Evolutionary conservation across 345 rosid species (phyloP), one percentile per base, ranked within the genome.

Genomic region (thale cress (Arabidopsis thaliana)): DNA sequence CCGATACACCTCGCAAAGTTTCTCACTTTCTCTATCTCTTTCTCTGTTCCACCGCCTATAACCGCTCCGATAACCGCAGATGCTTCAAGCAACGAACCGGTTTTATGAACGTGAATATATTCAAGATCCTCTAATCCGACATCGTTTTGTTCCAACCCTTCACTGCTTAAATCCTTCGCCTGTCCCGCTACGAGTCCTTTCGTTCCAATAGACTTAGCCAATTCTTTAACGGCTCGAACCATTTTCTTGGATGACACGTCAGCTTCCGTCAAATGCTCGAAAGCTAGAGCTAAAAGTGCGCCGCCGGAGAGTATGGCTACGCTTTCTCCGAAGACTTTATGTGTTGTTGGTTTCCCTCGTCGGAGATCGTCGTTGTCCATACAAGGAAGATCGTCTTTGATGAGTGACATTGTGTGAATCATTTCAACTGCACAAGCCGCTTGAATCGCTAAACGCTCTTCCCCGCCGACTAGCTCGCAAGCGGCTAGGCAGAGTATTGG

Each of bases 331-430:
- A 79, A 93, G n/a, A 88, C 89, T 74, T 82, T 88, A 72, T 93
- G 98, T 60, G 91, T 93, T 13, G 97, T 93, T 13, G 96, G 91
- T 67, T 88, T 89, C 1, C 98, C 97, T 0, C 97, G 87, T 59
- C 98, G 97, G 64, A 89, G 86, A 55, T 89, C 92, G 70, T 91
- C 97, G 79, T 93, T 88, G 57, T 93, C 97, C 98, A 91, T 93
- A 30, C 97, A 89, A 45, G 98, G 97, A 20, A 91, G 84, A 44
- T 93, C 97, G 75, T 93, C 98, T 58, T 93, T 96, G 51, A 93
- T 91, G 7, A 93, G 81, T 0, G 97, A 93, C 97, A 93, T 93
- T 64, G 97, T 87, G 65, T 91, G 97, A 49, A 91, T 87, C 97
- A 91, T 93, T 71, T 93, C 96, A 11, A 91, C 86, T 4, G 92